Conservation (phyloP, 176 grass and related monocot species). For the Hyparrhenia diplandra region DNA sequence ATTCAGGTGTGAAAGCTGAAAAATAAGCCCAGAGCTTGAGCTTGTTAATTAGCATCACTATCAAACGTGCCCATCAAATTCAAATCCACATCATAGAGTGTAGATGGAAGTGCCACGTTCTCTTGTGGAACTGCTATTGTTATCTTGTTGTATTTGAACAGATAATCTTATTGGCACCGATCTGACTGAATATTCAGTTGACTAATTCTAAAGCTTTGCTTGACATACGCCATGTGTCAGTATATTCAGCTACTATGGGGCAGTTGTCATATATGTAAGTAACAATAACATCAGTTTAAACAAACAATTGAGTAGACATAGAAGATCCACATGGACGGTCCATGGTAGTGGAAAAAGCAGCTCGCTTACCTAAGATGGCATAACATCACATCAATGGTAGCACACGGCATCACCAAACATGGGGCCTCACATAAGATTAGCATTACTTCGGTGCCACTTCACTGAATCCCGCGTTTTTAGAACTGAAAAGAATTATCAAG, state of each 20-base stretch:
- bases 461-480: background rate
- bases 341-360: background rate
- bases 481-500: too few species aligned
- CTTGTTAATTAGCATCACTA: background rate
- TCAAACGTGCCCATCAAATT: background rate
- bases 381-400: background rate
- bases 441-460: background rate
- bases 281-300: background rate
- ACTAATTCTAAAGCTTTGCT: background rate
- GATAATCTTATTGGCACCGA: background rate
- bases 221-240: background rate
- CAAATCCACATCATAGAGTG: background rate
- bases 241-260: background rate
- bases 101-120: background rate
- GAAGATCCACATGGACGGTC: too few species aligned
- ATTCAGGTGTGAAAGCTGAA: background rate
- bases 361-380: background rate
- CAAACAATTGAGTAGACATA: background rate
- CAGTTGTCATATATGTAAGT: background rate
- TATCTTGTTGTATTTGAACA: background rate
- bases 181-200: background rate
- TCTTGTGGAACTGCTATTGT: background rate
- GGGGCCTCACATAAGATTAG: background rate
- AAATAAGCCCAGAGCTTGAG: background rate
- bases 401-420: background rate